phyloP scores from a whole-genome alignment of 169 alveolate species.

The Eimeria praecox region DNA sequence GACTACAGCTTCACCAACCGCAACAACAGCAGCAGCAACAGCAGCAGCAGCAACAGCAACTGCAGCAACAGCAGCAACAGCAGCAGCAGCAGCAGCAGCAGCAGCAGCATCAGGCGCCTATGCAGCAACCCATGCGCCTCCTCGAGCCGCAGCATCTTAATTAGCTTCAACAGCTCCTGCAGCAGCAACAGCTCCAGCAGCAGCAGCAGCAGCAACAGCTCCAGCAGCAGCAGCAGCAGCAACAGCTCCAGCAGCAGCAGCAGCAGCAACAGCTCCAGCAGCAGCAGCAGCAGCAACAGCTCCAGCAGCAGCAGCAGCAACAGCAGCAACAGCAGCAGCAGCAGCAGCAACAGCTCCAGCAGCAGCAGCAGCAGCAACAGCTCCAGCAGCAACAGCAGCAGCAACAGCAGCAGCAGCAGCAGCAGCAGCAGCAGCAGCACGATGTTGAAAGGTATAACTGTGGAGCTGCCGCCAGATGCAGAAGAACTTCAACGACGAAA shows the following conservation, averaged over 20 bases:
- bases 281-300: too few species aligned
- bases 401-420: not conserved
- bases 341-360: constrained; percentile 3
- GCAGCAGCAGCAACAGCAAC: not conserved
- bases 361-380: not conserved
- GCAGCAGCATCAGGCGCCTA: not conserved
- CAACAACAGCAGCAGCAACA: not conserved
- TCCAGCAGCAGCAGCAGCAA: not conserved
- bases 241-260: not conserved
- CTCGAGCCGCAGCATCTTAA: not conserved
- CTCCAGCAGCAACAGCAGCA: not conserved
- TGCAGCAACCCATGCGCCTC: not conserved
- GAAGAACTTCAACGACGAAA: not conserved
- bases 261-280: not conserved
- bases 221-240: not conserved
- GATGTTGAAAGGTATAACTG: not conserved
- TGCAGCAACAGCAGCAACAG: constrained; percentile 4
- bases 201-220: not conserved
- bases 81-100: constrained; percentile 13
- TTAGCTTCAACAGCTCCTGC: not conserved
- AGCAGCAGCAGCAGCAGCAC: constrained; percentile 39
- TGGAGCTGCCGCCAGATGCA: constrained; percentile 39
- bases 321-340: constrained; percentile 6
- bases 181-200: not conserved
- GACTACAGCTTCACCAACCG: not conserved